phyloP scores from a whole-genome alignment of 2,329 filamentous ascomycete species.

The Chrysoporthe austroafricana region DNA sequence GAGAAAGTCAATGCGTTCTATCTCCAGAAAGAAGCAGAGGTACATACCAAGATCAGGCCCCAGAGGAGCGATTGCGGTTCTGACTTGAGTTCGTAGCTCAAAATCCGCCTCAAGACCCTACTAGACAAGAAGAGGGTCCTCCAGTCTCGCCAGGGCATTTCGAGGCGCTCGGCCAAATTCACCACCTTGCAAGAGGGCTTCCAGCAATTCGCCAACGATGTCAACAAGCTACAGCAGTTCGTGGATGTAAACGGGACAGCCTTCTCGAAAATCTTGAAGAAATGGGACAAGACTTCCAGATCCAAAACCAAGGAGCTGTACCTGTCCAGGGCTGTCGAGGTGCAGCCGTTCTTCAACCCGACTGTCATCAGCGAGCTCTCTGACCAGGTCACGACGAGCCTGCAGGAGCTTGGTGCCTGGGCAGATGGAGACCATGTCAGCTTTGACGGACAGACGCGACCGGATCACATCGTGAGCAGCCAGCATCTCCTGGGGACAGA shows the following conservation, averaged over 20 bases:
- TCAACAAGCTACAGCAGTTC: conserved; percentile 98
- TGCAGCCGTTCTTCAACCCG: conserved; percentile 97
- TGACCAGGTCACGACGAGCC: conserved; percentile 93
- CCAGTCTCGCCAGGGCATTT: conserved; percentile 78
- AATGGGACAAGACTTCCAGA: conserved; percentile 99
- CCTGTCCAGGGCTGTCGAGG: conserved; percentile 91
- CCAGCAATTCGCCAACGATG: conserved; percentile 92
- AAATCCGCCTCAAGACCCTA: conserved; percentile 87
- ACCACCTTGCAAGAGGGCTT: conserved; percentile 95
- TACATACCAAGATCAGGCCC: conserved; percentile 43
- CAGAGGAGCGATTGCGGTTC: neutral
- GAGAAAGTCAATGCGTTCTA: conserved; percentile 99
- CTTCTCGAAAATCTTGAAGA: conserved; percentile 98
- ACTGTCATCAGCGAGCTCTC: conserved; percentile 96
- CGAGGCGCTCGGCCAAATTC: conserved; percentile 89
- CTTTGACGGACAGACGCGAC: conserved; percentile 60
- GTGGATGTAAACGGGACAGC: conserved; percentile 97
- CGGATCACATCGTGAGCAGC: conserved; percentile 67
- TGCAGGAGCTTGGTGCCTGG: conserved; percentile 95
- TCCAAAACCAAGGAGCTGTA: conserved; percentile 98
- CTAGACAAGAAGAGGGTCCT: conserved; percentile 94
- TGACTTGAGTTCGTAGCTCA: conserved; percentile 65
- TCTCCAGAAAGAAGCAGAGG: conserved; percentile 96
- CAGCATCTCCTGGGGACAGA: conserved; percentile 74
- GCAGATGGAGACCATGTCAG: conserved; percentile 93